phyloP scores from a whole-genome alignment of 768 basidiomycete species.

The Boletus rex-veris region DNA sequence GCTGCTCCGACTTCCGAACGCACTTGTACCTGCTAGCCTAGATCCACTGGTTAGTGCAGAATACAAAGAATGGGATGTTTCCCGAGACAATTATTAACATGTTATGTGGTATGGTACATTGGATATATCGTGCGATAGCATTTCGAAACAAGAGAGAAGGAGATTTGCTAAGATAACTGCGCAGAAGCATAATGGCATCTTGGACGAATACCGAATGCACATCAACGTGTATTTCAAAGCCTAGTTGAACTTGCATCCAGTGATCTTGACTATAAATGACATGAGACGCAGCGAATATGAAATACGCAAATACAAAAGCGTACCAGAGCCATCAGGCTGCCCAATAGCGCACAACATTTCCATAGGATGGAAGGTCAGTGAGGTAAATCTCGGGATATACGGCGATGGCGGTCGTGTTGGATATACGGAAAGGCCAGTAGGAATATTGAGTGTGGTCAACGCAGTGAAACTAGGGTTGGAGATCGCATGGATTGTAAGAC shows the following conservation, averaged over 20 bases:
- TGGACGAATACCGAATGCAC: background rate
- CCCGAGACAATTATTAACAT: background rate
- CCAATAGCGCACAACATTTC: slow-evolving; percentile 83
- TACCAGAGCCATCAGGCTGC: slow-evolving; percentile 64
- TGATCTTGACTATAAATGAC: slow-evolving; percentile 45
- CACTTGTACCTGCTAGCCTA: too few relatives aligned
- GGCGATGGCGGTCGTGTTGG: slow-evolving; percentile 58
- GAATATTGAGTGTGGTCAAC: slow-evolving; percentile 44
- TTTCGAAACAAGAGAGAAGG: slow-evolving; percentile 1
- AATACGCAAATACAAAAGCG: slow-evolving; percentile 10
- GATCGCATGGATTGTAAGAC: slow-evolving; percentile 58
- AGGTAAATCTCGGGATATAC: slow-evolving; percentile 59
- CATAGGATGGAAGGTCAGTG: slow-evolving; percentile 76
- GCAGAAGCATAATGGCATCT: background rate
- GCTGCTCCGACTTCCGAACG: background rate
- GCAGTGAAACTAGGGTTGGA: slow-evolving; percentile 27
- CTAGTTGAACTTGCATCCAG: slow-evolving; percentile 51
- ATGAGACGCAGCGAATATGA: slow-evolving; percentile 3
- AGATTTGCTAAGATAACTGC: slow-evolving; percentile 18
- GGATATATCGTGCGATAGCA: slow-evolving; percentile 13
- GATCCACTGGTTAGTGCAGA: too few relatives aligned
- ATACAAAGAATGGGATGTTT: background rate
- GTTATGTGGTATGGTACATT: slow-evolving; percentile 17
- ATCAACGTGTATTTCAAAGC: background rate
- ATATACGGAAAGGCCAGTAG: slow-evolving; percentile 52